These are phyloP conservation scores for Chlamydomonas reinhardtii DNA, from an alignment of 163 green algal species.

Conservation along the genomic window DNA sequence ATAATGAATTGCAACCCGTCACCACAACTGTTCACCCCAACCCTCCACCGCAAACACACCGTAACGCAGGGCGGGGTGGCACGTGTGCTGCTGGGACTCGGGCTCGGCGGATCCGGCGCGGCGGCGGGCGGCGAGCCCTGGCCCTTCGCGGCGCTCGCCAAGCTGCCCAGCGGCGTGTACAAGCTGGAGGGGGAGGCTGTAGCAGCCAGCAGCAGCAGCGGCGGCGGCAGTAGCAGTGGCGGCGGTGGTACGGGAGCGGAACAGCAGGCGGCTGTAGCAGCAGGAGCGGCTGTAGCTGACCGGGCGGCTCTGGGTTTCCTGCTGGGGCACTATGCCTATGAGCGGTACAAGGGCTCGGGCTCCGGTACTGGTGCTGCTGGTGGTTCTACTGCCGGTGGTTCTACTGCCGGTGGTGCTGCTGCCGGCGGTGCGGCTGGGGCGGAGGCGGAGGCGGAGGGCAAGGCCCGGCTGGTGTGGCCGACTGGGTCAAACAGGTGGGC, in stretches of 20 bases:
- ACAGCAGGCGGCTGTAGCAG: background rate
- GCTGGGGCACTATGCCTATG: conserved; percentile 62
- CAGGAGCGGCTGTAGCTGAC: background rate
- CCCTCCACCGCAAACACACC: no score
- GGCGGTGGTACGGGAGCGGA: background rate
- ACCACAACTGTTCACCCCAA: no score
- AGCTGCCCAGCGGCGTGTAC: conserved; percentile 26
- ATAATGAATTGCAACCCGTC: no score
- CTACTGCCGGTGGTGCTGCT: background rate
- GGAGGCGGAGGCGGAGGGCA: background rate
- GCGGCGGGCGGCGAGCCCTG: background rate
- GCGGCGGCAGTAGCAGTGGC: background rate
- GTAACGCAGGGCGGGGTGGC: conserved; percentile 29
- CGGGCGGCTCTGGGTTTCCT: conserved; percentile 54
- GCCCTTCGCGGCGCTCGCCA: conserved; percentile 37
- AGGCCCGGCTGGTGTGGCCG: conserved; percentile 61
- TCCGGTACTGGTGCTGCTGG: background rate
- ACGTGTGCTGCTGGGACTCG: conserved; percentile 25
- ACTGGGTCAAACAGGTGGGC: conserved; percentile 34
- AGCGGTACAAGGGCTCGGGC: conserved; percentile 56
- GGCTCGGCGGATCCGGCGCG: no score
- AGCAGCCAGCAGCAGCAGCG: background rate
- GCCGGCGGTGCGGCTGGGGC: background rate
- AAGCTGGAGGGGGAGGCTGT: background rate
- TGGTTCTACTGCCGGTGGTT: no score